Base-by-base conservation (phyloP, 2,329 filamentous ascomycete species). In the Aspergillus floridensis region DNA sequence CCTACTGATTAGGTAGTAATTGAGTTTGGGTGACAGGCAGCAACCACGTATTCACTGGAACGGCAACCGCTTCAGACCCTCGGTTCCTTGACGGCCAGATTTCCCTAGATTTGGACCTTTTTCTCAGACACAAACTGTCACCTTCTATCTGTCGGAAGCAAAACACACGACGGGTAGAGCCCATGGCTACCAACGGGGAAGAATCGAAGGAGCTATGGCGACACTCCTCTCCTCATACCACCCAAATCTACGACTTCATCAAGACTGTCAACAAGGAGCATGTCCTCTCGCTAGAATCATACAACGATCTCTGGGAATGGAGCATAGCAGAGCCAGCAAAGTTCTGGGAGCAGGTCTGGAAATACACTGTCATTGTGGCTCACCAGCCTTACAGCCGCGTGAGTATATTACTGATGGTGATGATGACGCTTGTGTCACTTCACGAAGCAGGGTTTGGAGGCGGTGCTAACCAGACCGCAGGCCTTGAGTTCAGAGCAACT, bases 291-390 rank as follows among this genome's bases (percentile, higher is more conserved):
- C 80, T 95, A 50, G 72, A 81, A 19, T 85, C 81, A 63, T 96
- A 96, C 70, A 78, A 87, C 21, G 86, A 86, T n/a, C 83, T 98
- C 8, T 90, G 93, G 78, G 79, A 84, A 72, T 98, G 93, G 93
- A 96, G 92, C 65, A 83, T 95, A 63, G 84, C 88, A 7, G 82
- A 93, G 66, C 82, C 92, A 7, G 82, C 86, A 24, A 79, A 82
- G 1, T 96, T 97, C 74, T 98, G 93, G 93, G 86, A 84, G 53
- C 88, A 92, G 57, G 84, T 92, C 10, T 97, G 93, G 93, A 81
- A 90, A 47, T 93, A 89, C 75, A 90, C 90, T 2, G 89, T 89
- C 48, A 83, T 98, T 66, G 86, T 82, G 63, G 86, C 90, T 5
- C 89, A 89, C 24, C 80, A 79, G 68, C 75, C 80, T 7, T 93